Percentiles rank a stretch among this genome's conserved stretches.
Conservation (phyloP, 805 yeast species). For the Millerozyma acaciae region DNA sequence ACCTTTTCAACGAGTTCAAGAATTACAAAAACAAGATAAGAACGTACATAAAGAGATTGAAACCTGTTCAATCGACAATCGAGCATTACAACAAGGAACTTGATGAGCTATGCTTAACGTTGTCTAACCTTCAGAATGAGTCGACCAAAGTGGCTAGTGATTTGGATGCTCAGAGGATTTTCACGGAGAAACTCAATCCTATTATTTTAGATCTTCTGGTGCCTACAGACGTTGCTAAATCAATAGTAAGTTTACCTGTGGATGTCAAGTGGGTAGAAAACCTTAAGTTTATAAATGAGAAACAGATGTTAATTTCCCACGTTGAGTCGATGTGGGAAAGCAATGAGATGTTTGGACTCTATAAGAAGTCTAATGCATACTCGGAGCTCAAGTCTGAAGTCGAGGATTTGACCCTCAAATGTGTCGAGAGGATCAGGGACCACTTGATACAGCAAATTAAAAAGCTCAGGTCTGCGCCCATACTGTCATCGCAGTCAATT, state of each 20-base stretch:
- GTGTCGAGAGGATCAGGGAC: constrained; percentile 74
- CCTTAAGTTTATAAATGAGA: constrained; percentile 54
- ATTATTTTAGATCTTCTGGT: constrained; percentile 71
- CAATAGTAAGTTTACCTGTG: constrained; percentile 56
- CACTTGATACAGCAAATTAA: constrained; percentile 64
- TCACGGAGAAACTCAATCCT: constrained; percentile 56
- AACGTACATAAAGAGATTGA: constrained; percentile 31
- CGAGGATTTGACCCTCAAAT: constrained; percentile 53
- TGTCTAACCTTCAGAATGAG: constrained; percentile 30
- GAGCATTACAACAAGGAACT: constrained; percentile 53
- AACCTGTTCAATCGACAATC: constrained; percentile 53
- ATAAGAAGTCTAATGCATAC: constrained; percentile 23
- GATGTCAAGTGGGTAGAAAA: constrained; percentile 64
- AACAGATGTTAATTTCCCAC: constrained; percentile 47
- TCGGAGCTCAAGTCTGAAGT: constrained; percentile 34
- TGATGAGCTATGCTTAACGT: constrained; percentile 25
- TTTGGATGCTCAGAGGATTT: constrained; percentile 21
- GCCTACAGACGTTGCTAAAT: constrained; percentile 65
- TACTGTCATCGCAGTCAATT: constrained; percentile 66
- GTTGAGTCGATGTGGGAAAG: constrained; percentile 6
- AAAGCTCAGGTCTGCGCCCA: constrained; percentile 52
- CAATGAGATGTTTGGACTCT: constrained; percentile 8
- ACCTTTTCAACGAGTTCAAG: constrained; percentile 15
- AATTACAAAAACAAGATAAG: constrained; percentile 22
- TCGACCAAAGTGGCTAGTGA: constrained; percentile 28